These are phyloP conservation scores for Boletus pseudo-olivaceus DNA, from an alignment of 768 basidiomycete genomes.

Conservation along the genomic window DNA sequence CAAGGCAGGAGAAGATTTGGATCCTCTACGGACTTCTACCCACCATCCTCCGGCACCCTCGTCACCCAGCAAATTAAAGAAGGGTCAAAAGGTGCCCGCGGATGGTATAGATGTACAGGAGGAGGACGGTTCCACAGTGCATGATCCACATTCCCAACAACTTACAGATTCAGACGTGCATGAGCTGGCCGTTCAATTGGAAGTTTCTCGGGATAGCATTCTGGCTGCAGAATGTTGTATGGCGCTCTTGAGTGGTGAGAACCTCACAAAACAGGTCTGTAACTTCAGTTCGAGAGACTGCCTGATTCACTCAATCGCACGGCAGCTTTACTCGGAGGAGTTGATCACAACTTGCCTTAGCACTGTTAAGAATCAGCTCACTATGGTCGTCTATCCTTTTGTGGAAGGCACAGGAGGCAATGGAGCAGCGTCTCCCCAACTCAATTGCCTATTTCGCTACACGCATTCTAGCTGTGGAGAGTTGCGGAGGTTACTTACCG, in stretches of 20 bases:
- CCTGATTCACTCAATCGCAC: neutral
- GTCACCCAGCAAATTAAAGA: conserved; percentile 47
- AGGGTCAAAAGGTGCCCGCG: conserved; percentile 35
- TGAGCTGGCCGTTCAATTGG: conserved; percentile 48
- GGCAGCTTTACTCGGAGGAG: conserved; percentile 90
- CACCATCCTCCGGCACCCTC: conserved; percentile 20
- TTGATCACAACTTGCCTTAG: conserved; percentile 76
- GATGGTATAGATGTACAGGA: conserved; percentile 5
- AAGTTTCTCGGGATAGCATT: conserved; percentile 67
- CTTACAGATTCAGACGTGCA: conserved; percentile 50
- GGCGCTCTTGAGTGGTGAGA: conserved; percentile 71
- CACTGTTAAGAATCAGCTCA: conserved; percentile 76
- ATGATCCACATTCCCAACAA: conserved; percentile 15
- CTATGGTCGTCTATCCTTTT: conserved; percentile 79
- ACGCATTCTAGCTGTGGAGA: conserved; percentile 32
- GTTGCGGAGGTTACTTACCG: conserved; percentile 51
- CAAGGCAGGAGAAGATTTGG: conserved; percentile 68
- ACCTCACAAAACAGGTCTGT: conserved; percentile 81
- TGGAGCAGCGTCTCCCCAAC: conserved; percentile 42
- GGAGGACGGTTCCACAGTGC: neutral
- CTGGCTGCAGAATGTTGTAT: conserved; percentile 83
- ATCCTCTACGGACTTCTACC: conserved; percentile 53
- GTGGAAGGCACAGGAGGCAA: conserved; percentile 61
- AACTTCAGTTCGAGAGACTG: neutral
- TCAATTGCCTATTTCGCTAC: conserved; percentile 50